phyloP scores from a whole-genome alignment of 73 alveolate species.

The Paramecium biaurelia region DNA sequence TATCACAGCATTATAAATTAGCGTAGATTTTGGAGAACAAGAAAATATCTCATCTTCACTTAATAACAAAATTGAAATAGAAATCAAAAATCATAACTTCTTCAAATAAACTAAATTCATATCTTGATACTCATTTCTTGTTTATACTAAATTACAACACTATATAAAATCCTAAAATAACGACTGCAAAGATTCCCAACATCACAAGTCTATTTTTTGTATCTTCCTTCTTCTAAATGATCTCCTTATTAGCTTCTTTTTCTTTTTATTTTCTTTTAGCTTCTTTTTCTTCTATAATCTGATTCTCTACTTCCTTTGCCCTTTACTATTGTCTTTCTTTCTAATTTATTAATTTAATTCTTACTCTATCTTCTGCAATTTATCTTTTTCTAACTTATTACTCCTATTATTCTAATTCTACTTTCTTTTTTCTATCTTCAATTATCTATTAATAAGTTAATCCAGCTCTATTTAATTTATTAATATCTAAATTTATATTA shows the following conservation, averaged over 20 bases:
- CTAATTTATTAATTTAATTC: not conserved
- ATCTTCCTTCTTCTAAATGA: not conserved
- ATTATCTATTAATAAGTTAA: not conserved
- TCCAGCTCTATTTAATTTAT: not conserved
- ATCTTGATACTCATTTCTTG: slow-evolving; percentile 20
- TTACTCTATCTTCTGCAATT: slow-evolving; percentile 9
- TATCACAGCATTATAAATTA: not conserved
- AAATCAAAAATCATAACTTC: not conserved
- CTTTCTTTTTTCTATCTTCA: not conserved
- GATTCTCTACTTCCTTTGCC: not conserved
- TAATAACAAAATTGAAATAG: not conserved
- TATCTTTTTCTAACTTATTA: not conserved
- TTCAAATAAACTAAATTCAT: not conserved
- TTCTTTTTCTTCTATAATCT: not conserved
- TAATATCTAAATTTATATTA: not conserved
- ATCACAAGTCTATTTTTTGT: not conserved
- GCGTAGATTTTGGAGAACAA: slow-evolving; percentile 5
- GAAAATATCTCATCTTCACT: not conserved
- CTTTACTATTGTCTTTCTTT: slow-evolving; percentile 10
- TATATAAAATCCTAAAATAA: slow-evolving; percentile 3
- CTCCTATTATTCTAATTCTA: slow-evolving; percentile 10
- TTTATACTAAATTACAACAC: not conserved
- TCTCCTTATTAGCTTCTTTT: not conserved
- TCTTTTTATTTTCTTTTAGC: not conserved
- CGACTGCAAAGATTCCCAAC: not conserved